Evolutionary conservation across 2,329 filamentous ascomycete genomes (phyloP), one percentile per base, ranked within the genome.

Genomic region (Tolypocladium album): DNA sequence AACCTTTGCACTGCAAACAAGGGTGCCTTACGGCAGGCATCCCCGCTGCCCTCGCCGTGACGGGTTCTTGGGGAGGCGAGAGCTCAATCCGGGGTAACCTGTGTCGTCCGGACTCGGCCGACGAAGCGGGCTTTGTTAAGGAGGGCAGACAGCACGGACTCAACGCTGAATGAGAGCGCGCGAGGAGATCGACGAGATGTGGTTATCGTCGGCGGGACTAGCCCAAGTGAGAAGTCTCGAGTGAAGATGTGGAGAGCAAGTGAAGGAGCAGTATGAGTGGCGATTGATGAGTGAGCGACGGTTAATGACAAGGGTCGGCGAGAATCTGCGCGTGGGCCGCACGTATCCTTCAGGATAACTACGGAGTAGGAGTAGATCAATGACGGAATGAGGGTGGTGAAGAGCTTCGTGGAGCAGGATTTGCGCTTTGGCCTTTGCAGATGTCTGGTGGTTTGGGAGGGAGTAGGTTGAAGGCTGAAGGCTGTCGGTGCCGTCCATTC

Each of bases 1-100:
- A 6, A 72, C 71, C 71, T 73, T 72, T 73, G 67, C 71, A 73
- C 52, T 73, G 71, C 42, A 69, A 61, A 60, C 71, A 73, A 57
- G 71, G 71, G 58, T 68, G 67, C 62, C 72, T 71, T 42, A 69
- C 68, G 56, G 67, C 64, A 61, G 71, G 70, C 71, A 73, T 72
- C 17, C 31, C 50, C 3, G 20, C 31, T 5, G 31, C 17, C 50
- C 11, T n/a, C 4, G 8, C 31, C 27, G 31, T 17, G 27, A 31
- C 20, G 50, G 50, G 50, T 17, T 17, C 27, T 7, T 22, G 24
- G 45, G 40, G 11, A 6, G 43, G 20, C 27, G 50, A 9, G 27
- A 13, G 17, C 36, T 34, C 27, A 36, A 36, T 62, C 67, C 61
- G 52, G 55, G 7, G 27, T 36, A 58, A 39, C 40, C 3, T 50